These are phyloP conservation scores for Helotiales sp. DNA, from an alignment of 2,329 filamentous ascomycete genomes.

Conservation along the genomic window DNA sequence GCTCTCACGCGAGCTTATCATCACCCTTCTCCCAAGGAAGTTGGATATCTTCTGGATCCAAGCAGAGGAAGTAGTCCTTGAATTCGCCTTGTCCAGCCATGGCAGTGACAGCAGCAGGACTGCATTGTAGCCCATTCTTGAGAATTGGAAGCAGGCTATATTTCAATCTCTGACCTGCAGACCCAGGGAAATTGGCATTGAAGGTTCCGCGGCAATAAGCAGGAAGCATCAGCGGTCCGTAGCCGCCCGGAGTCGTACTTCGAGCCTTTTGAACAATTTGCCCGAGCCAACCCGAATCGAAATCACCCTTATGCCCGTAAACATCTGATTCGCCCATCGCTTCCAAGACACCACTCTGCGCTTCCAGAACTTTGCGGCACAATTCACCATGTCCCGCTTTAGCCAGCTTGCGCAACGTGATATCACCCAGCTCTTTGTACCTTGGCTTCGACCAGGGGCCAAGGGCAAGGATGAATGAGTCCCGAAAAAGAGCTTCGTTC, in stretches of 20 bases:
- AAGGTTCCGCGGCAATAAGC: not conserved
- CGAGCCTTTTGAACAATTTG: too few relatives aligned
- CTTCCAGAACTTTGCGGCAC: too few relatives aligned
- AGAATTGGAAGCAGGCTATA: not conserved
- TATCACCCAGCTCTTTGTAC: too few relatives aligned
- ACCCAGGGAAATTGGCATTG: not conserved
- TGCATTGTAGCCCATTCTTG: not conserved
- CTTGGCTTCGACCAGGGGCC: not conserved
- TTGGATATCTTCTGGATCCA: not conserved
- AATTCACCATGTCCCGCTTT: too few relatives aligned
- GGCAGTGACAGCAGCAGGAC: not conserved
- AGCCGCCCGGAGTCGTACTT: too few relatives aligned
- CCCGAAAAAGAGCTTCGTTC: slow-evolving; percentile 8
- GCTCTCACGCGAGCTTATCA: too few relatives aligned
- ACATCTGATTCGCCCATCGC: too few relatives aligned
- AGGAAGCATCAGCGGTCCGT: too few relatives aligned
- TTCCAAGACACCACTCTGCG: too few relatives aligned
- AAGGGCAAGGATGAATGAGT: not conserved
- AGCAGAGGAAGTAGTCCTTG: not conserved
- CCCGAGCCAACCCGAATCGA: too few relatives aligned
- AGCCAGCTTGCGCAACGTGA: too few relatives aligned
- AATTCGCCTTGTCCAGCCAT: not conserved
- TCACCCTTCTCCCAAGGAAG: not conserved
- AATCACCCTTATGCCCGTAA: too few relatives aligned
- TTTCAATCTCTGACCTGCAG: not conserved